These are phyloP conservation scores for Thuja plicata DNA, from an alignment of 83 land plant species.

Conservation along the genomic window DNA sequence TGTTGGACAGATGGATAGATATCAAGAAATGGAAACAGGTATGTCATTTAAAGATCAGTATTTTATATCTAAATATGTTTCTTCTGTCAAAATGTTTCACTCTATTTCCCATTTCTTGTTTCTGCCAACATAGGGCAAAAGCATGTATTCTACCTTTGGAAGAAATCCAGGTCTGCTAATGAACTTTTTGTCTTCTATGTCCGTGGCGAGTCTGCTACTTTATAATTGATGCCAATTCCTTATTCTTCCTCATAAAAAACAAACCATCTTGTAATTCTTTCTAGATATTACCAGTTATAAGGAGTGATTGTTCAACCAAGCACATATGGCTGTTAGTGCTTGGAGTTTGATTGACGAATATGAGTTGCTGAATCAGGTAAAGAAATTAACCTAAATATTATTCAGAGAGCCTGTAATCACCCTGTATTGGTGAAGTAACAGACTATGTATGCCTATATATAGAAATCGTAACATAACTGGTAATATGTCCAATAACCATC, in stretches of 20 bases:
- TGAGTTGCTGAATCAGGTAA: not conserved
- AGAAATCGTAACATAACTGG: not conserved
- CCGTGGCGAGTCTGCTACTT: too few relatives aligned
- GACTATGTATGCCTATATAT: not conserved
- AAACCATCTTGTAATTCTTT: too few relatives aligned
- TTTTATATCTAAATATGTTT: too few relatives aligned
- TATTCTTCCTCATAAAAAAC: not conserved
- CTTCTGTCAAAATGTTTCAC: not conserved
- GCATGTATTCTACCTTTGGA: not conserved
- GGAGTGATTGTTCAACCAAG: too few relatives aligned
- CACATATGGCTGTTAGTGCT: too few relatives aligned
- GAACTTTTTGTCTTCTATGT: too few relatives aligned
- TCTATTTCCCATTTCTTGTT: not conserved
- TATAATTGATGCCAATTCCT: too few relatives aligned
- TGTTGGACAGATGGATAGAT: not conserved
- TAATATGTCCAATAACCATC: not conserved
- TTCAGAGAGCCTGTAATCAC: not conserved
- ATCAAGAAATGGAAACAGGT: too few relatives aligned
- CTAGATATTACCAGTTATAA: too few relatives aligned
- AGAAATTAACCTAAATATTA: not conserved
- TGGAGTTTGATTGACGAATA: too few relatives aligned
- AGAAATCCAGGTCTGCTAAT: not conserved
- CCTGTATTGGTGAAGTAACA: not conserved
- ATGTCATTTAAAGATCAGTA: not conserved
- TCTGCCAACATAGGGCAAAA: not conserved